Percentiles rank a stretch among this genome's conserved stretches.
Conservation (phyloP, 768 basidiomycete species). For the Steccherinum ochraceum region DNA sequence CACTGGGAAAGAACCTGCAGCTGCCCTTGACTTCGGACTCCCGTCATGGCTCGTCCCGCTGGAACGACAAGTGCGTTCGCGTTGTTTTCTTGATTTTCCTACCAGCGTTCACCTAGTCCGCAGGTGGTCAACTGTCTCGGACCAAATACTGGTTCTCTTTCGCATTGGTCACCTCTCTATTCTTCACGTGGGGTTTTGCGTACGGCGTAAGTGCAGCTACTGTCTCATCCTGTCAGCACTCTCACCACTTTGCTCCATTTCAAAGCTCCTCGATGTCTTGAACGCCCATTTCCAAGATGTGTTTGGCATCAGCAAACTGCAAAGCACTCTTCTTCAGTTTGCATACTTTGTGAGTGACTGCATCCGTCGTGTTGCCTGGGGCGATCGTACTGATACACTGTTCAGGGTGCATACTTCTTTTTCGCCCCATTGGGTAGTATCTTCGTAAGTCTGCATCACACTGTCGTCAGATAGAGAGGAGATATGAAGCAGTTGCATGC, state of each 20-base stretch:
- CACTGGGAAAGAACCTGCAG: no score
- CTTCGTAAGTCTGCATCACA: slow-evolving; percentile 37
- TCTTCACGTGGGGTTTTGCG: slow-evolving; percentile 75
- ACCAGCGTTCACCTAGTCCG: not conserved
- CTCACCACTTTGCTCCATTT: slow-evolving; percentile 13
- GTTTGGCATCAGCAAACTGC: slow-evolving; percentile 59
- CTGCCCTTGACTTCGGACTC: not conserved
- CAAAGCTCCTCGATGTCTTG: slow-evolving; percentile 57
- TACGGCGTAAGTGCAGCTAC: slow-evolving; percentile 45
- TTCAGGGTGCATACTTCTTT: slow-evolving; percentile 54
- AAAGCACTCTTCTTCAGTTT: slow-evolving; percentile 70
- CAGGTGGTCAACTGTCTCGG: slow-evolving; percentile 38
- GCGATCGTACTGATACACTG: not conserved
- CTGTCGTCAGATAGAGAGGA: not conserved
- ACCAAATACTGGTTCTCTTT: slow-evolving; percentile 53
- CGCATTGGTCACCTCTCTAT: slow-evolving; percentile 63
- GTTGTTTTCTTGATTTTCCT: not conserved
- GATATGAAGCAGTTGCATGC: not conserved
- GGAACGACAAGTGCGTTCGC: slow-evolving; percentile 37
- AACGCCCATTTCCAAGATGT: slow-evolving; percentile 71
- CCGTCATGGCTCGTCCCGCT: slow-evolving; percentile 28
- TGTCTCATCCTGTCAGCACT: slow-evolving; percentile 16
- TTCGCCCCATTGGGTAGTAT: slow-evolving; percentile 52
- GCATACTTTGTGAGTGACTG: slow-evolving; percentile 52
- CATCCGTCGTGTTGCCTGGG: slow-evolving; percentile 11